phyloP scores from a whole-genome alignment of 2,329 filamentous ascomycete genomes.

The Aspergillus awamori region DNA sequence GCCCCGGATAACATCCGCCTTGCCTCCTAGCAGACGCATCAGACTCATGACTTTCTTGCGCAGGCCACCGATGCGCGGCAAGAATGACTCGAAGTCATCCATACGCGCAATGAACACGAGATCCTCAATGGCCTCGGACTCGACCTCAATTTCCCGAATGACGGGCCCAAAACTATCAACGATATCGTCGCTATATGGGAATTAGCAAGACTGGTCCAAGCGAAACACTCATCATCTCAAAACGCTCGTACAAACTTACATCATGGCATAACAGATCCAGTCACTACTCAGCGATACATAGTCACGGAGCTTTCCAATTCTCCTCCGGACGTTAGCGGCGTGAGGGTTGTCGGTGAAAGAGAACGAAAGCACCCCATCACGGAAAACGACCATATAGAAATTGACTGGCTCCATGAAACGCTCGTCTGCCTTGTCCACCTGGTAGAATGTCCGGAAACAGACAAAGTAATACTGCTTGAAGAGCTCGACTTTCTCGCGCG shows the following conservation, averaged over 20 bases:
- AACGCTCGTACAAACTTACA: slow-evolving; percentile 59
- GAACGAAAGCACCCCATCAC: slow-evolving; percentile 92
- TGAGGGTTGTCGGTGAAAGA: slow-evolving; percentile 88
- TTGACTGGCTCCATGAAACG: slow-evolving; percentile 93
- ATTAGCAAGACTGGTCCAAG: not conserved
- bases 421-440: slow-evolving; percentile 75
- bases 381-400: slow-evolving; percentile 95
- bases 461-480: slow-evolving; percentile 99
- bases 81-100: slow-evolving; percentile 84
- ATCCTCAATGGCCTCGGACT: slow-evolving; percentile 92
- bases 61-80: slow-evolving; percentile 84
- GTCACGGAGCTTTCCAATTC: slow-evolving; percentile 90
- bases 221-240: not conserved
- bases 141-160: slow-evolving; percentile 81
- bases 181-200: slow-evolving; percentile 75
- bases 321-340: slow-evolving; percentile 82
- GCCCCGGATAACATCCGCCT: slow-evolving; percentile 96
- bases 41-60: slow-evolving; percentile 94
- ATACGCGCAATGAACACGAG: slow-evolving; percentile 89
- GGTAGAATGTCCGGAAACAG: slow-evolving; percentile 91
- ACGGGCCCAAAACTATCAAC: slow-evolving; percentile 93
- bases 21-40: slow-evolving; percentile 89
- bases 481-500: slow-evolving; percentile 96
- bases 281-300: slow-evolving; percentile 93
- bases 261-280: slow-evolving; percentile 98